These are phyloP conservation scores for Monosporascus sp. DNA, from an alignment of 2,329 filamentous ascomycete species.

Conservation along the genomic window DNA sequence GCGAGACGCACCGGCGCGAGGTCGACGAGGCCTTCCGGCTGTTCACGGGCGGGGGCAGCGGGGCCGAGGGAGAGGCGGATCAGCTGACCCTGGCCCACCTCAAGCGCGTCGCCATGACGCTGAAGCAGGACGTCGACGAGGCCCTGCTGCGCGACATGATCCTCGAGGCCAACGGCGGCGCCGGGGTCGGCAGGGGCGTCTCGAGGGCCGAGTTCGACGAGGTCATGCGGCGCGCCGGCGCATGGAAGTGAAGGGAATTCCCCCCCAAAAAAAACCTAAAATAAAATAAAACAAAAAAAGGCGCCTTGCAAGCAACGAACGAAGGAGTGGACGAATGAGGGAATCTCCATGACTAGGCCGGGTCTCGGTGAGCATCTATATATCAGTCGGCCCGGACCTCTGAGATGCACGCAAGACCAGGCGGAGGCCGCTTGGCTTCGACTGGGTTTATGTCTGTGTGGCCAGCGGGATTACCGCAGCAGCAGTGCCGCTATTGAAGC, in stretches of 20 bases:
- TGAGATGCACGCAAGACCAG: no score
- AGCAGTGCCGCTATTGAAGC: no score
- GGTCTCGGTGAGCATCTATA: no score
- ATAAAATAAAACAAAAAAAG: not conserved
- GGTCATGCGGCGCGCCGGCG: slow-evolving; percentile 78
- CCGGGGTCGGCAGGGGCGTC: slow-evolving; percentile 65
- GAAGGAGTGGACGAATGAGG: no score
- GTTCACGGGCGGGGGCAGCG: slow-evolving; percentile 57
- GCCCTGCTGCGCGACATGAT: slow-evolving; percentile 90
- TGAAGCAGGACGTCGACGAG: slow-evolving; percentile 82
- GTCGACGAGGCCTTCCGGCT: slow-evolving; percentile 77
- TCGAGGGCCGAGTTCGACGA: slow-evolving; percentile 75
- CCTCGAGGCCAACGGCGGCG: slow-evolving; percentile 82
- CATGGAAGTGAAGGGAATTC: slow-evolving; percentile 64
- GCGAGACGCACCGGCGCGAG: slow-evolving; percentile 56
- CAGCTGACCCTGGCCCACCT: slow-evolving; percentile 79
- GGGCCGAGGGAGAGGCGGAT: slow-evolving; percentile 15
- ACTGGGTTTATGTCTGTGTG: no score
- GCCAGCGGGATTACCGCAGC: no score
- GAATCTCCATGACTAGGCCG: no score
- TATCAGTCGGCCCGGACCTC: no score
- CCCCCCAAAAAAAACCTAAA: not conserved
- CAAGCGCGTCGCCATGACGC: slow-evolving; percentile 68
- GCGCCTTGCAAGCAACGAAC: not conserved
- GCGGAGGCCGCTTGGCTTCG: no score